A percentile compares a stretch with the other conserved stretches of the same genome.
phyloP scores from a whole-genome alignment of 768 basidiomycete species.

The Kwoniella mangroviensis region DNA sequence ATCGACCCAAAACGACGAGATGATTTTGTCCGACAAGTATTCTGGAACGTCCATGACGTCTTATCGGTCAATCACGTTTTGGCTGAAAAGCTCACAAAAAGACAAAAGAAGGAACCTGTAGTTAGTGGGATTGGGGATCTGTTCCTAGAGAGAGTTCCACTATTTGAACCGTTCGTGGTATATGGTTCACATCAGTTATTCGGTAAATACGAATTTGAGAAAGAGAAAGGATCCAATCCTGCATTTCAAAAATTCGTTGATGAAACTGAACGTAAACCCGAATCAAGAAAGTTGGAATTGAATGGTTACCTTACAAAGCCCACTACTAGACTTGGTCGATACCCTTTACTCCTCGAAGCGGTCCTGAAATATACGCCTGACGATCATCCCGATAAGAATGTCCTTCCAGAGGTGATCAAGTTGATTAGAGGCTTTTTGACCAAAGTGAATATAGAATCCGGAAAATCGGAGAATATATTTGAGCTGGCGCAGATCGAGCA shows the following conservation, averaged over 20 bases:
- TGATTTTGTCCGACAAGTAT: conserved; percentile 89
- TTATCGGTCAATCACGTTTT: conserved; percentile 86
- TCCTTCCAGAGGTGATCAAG: conserved; percentile 74
- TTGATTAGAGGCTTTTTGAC: conserved; percentile 79
- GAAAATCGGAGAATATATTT: conserved; percentile 94
- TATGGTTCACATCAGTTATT: conserved; percentile 97
- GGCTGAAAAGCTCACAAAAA: conserved; percentile 90
- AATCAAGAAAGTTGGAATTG: conserved; percentile 93
- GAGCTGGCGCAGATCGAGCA: conserved; percentile 91
- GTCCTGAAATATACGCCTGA: conserved; percentile 90
- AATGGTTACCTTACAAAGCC: conserved; percentile 99
- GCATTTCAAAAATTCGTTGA: conserved; percentile 95
- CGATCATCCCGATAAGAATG: conserved; percentile 81
- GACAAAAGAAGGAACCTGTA: conserved; percentile 92
- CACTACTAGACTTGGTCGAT: conserved; percentile 94
- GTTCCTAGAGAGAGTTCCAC: conserved; percentile 79
- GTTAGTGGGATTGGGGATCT: conserved; percentile 92
- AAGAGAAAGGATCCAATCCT: conserved; percentile 91
- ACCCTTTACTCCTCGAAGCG: conserved; percentile 88
- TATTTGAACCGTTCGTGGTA: conserved; percentile 88
- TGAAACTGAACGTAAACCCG: conserved; percentile 86
- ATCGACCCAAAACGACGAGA: conserved; percentile 76
- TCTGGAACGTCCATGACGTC: conserved; percentile 97
- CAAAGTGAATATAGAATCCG: conserved; percentile 90
- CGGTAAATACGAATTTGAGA: conserved; percentile 99